phyloP scores from a whole-genome alignment of 371 early-diverging fungal genomes.

The Mortierella sp. region DNA sequence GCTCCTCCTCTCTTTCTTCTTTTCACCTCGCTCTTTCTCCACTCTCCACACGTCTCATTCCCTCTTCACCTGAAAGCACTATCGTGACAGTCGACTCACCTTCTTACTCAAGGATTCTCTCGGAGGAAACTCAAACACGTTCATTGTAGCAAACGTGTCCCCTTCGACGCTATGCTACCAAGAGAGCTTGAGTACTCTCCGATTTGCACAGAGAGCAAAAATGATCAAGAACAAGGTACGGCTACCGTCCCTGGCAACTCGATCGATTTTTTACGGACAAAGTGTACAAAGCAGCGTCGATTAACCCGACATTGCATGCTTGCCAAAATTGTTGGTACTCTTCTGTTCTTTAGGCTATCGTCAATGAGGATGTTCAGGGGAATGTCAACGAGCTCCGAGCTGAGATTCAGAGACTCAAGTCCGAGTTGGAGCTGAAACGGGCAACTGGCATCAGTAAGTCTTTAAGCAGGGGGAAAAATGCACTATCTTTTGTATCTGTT shows the following conservation, averaged over 20 bases:
- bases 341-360: conserved; percentile 60
- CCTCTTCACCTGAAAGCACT: conserved; percentile 60
- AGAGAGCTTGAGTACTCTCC: conserved; percentile 85
- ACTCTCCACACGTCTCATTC: not conserved
- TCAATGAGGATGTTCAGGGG: conserved; percentile 70
- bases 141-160: conserved; percentile 88
- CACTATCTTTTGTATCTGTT: too few relatives aligned
- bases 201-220: conserved; percentile 93
- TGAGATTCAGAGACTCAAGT: conserved; percentile 59
- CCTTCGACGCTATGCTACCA: conserved; percentile 81
- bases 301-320: too few relatives aligned
- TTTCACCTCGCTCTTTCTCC: not conserved
- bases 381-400: conserved; percentile 66
- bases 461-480: too few relatives aligned
- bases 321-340: too few relatives aligned
- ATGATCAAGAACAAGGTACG: conserved; percentile 82
- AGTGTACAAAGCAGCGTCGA: too few relatives aligned
- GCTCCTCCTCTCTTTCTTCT: not conserved
- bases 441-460: conserved; percentile 1
- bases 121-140: conserved; percentile 75
- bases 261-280: too few relatives aligned
- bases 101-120: conserved; percentile 81
- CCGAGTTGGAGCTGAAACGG: conserved; percentile 30
- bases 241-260: too few relatives aligned
- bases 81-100: conserved; percentile 91